Evolutionary conservation across 2,329 filamentous ascomycete genomes (phyloP).

Genomic region (Cryphonectria japonica): DNA sequence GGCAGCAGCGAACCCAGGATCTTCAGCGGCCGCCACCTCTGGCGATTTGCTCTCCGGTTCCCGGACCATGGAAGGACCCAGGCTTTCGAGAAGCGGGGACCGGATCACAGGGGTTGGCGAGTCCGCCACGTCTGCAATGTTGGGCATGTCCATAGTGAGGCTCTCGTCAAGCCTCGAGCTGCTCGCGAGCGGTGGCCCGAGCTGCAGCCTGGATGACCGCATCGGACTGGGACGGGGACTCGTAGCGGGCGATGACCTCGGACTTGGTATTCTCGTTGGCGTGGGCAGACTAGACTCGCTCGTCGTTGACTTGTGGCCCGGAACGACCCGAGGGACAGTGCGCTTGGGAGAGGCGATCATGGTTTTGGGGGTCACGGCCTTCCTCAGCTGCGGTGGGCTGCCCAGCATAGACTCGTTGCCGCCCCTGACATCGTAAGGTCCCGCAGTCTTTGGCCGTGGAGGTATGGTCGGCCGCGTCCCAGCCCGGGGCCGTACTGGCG

Average conservation of each 20-base stretch:
- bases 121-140: constrained; percentile 39
- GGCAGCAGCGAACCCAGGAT: not conserved
- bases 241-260: constrained; percentile 45
- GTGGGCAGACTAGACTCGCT: constrained; percentile 57
- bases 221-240: constrained; percentile 30
- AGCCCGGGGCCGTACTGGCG: constrained; percentile 61
- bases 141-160: constrained; percentile 56
- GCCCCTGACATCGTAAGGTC: constrained; percentile 64
- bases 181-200: constrained; percentile 31
- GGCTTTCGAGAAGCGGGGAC: constrained; percentile 23
- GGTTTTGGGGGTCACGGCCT: constrained; percentile 53
- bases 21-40: constrained; percentile 17
- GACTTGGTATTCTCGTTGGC: constrained; percentile 44
- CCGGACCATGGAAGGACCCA: not conserved
- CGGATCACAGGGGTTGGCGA: constrained; percentile 9
- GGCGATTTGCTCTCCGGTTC: not conserved
- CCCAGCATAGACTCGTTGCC: constrained; percentile 10
- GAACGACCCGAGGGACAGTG: constrained; percentile 49
- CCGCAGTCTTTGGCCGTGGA: constrained; percentile 65
- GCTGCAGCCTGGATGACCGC: constrained; percentile 29
- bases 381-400: constrained; percentile 41
- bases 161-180: constrained; percentile 59
- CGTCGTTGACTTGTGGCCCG: constrained; percentile 52
- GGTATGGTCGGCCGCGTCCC: constrained; percentile 62
- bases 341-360: constrained; percentile 58